Percentiles rank a stretch among this genome's conserved stretches.
Conservation (phyloP, 176 grass and related monocot species). For the Lolium rigidum region DNA sequence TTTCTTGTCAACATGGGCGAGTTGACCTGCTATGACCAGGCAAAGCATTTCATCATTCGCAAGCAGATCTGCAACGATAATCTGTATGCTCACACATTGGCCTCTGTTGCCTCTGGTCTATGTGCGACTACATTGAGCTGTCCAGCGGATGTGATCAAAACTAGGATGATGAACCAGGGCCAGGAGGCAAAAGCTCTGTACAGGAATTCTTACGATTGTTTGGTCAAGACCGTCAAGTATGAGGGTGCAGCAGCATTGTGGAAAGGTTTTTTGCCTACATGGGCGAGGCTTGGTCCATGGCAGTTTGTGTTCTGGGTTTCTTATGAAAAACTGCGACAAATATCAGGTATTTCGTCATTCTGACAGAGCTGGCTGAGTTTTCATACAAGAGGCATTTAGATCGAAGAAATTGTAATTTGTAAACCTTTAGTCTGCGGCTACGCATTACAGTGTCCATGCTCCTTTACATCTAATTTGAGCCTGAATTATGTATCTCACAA, state of each 20-base stretch:
- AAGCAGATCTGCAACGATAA: constrained; percentile 71
- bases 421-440: neutral
- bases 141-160: constrained; percentile 87
- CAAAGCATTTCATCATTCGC: constrained; percentile 71
- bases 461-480: neutral
- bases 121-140: constrained; percentile 71
- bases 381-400: neutral
- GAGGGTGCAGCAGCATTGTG: constrained; percentile 70
- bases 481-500: neutral
- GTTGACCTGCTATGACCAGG: constrained; percentile 81
- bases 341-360: constrained; percentile 79
- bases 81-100: constrained; percentile 69
- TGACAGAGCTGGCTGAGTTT: constrained; percentile 39
- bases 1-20: constrained; percentile 96
- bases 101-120: constrained; percentile 74
- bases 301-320: constrained; percentile 97
- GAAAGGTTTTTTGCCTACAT: constrained; percentile 91
- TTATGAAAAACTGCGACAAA: constrained; percentile 68
- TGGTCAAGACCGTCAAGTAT: constrained; percentile 66
- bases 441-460: neutral
- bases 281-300: constrained; percentile 87
- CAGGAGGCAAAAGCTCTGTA: constrained; percentile 47
- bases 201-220: constrained; percentile 84
- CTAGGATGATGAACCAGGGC: constrained; percentile 89
- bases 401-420: neutral